Percentiles rank a stretch among this genome's conserved stretches.
phyloP scores from a whole-genome alignment of 2,329 filamentous ascomycete genomes.

The Pleoardoris graminearum region DNA sequence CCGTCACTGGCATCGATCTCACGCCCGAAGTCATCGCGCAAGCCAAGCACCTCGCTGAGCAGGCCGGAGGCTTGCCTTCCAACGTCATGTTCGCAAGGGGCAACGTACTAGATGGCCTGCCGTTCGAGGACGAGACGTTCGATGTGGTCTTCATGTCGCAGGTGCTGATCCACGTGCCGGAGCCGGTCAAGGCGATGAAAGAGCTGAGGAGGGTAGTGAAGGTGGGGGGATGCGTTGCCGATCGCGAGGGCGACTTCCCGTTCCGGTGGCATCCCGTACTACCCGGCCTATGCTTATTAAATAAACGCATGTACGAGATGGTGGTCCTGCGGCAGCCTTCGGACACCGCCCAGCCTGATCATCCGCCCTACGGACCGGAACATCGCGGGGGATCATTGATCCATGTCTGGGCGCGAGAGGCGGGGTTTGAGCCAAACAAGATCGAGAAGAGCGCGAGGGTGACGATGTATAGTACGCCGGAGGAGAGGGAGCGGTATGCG shows the following conservation, averaged over 20 bases:
- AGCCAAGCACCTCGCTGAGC: slow-evolving; percentile 29
- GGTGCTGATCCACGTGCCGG: slow-evolving; percentile 56
- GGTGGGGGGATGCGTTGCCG: slow-evolving; percentile 51
- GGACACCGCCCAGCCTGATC: slow-evolving; percentile 8
- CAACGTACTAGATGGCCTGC: slow-evolving; percentile 43
- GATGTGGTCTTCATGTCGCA: slow-evolving; percentile 60
- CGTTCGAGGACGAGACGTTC: slow-evolving; percentile 52
- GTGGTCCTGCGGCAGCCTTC: slow-evolving; percentile 29
- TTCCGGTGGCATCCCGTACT: slow-evolving; percentile 22
- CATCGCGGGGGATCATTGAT: slow-evolving; percentile 23
- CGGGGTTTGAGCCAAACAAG: slow-evolving; percentile 20
- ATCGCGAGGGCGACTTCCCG: slow-evolving; percentile 23
- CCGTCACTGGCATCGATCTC: slow-evolving; percentile 48
- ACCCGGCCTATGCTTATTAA: slow-evolving; percentile 20
- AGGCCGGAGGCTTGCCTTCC: slow-evolving; percentile 7
- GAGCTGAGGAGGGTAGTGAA: slow-evolving; percentile 59
- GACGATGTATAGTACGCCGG: slow-evolving; percentile 10
- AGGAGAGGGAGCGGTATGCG: slow-evolving; percentile 32
- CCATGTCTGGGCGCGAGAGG: slow-evolving; percentile 30
- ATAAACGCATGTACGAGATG: slow-evolving; percentile 41
- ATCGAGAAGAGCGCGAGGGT: slow-evolving; percentile 18
- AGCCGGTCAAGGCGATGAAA: slow-evolving; percentile 51
- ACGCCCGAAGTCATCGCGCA: slow-evolving; percentile 42
- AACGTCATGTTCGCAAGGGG: slow-evolving; percentile 38
- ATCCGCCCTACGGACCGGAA: slow-evolving; percentile 25